Base-by-base conservation (phyloP, 805 yeast species). In the Sugiyamaella qingdaonensis region DNA sequence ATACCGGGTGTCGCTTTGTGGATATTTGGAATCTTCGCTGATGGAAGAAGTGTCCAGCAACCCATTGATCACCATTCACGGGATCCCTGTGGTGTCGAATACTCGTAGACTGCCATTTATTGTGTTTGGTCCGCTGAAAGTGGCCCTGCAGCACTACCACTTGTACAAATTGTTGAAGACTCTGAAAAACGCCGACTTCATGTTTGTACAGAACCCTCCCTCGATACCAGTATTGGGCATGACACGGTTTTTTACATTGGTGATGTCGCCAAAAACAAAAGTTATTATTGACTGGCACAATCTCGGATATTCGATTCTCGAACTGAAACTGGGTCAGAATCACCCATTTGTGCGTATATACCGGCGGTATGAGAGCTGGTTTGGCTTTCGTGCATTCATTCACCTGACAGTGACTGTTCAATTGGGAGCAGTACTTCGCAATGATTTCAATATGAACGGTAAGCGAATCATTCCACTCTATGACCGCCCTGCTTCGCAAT, bases 281-380 rank as follows among this genome's bases (percentile, higher is more conserved):
- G 68, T 92, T 21, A 77, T 94, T 18, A 80, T 94, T 47, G 99
- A 94, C 69, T 94, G 99, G 99, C 99, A 94, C 69, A 94, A 94
- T 68, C 74, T 94, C 61, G 96, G 95, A 39, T 92, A 80, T 68
- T 80, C 95, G 1, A 88, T 94, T 27, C 69, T 94, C 53, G 84
- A 85, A 50, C 66, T 92, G 63, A 82, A 82, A 60, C 80, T 81
- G 59, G 64, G 75, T 3, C 65, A 69, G 48, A 70, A 68, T 33
- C 88, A 88, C 64, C 83, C 85, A 0, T 68, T 87, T 51, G 95
- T 90, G 1, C 67, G 72, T 48, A 31, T 82, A 1, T 77, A 88
- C 64, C 79, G 73, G 52, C 53, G 69, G 5, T 86, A 91, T 63
- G 99, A 94, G 68, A 66, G 68, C 41, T 52, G 66, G 11, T 77